Percentiles rank a stretch among this genome's conserved stretches.
Conservation (phyloP, 2,329 filamentous ascomycete species). For the Epichloe festucae region DNA sequence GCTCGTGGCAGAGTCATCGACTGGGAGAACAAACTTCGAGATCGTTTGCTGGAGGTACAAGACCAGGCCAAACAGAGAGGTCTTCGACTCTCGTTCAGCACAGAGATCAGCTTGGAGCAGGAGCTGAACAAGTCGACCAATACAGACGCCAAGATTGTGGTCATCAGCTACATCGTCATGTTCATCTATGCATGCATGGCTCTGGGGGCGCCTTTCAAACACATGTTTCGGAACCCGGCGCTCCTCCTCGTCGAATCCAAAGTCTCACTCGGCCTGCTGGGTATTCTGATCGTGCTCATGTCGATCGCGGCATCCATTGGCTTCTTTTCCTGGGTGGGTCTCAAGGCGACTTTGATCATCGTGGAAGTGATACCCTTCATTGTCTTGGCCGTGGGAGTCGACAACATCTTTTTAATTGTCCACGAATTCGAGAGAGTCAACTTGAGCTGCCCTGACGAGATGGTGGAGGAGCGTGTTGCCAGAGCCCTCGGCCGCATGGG, state of each 20-base stretch:
- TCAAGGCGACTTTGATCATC: constrained; percentile 95
- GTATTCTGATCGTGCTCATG: constrained; percentile 93
- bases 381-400: constrained; percentile 88
- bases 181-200: constrained; percentile 93
- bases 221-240: constrained; percentile 69
- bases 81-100: constrained; percentile 82
- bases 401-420: constrained; percentile 98
- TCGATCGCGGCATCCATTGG: constrained; percentile 93
- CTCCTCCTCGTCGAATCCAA: constrained; percentile 89
- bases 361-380: constrained; percentile 98
- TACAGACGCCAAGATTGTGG: constrained; percentile 91
- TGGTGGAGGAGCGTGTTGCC: constrained; percentile 74
- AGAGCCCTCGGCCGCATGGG: constrained; percentile 91
- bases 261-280: constrained; percentile 86
- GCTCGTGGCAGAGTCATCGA: constrained; percentile 67
- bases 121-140: constrained; percentile 98
- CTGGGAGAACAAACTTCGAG: constrained; percentile 72
- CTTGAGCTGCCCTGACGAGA: constrained; percentile 75
- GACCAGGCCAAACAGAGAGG: constrained; percentile 65
- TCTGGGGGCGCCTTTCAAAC: constrained; percentile 70
- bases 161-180: constrained; percentile 97
- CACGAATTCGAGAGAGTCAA: constrained; percentile 97
- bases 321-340: constrained; percentile 77
- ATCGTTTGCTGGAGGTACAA: constrained; percentile 64
- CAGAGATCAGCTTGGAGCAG: constrained; percentile 87